These are phyloP conservation scores for Fusarium aywerte DNA, from an alignment of 2,329 filamentous ascomycete species.

Conservation along the genomic window DNA sequence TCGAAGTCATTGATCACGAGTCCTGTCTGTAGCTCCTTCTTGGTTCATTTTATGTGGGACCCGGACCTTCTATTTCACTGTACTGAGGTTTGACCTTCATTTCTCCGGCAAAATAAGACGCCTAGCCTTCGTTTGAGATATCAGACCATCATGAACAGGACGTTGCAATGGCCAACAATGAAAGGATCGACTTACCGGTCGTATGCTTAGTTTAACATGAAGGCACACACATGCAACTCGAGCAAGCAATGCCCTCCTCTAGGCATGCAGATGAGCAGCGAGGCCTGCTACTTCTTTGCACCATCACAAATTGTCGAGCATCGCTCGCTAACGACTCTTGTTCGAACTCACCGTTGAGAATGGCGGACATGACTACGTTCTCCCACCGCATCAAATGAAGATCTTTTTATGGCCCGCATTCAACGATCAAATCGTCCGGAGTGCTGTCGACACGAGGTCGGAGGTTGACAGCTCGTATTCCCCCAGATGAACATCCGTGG, in stretches of 20 bases:
- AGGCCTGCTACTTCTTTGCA: not conserved
- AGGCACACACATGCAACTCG: not conserved
- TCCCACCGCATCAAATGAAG: not conserved
- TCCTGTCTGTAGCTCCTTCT: not conserved
- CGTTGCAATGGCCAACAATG: not conserved
- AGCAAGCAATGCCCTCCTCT: not conserved
- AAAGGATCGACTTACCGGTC: not conserved
- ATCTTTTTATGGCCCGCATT: not conserved
- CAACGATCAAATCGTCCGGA: not conserved
- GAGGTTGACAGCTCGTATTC: conserved; percentile 5
- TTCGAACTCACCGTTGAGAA: not conserved
- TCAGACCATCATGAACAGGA: not conserved
- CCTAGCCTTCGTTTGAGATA: not conserved
- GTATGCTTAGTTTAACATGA: not conserved
- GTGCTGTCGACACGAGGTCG: not conserved
- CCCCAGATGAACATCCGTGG: conserved; percentile 34
- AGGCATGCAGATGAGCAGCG: not conserved
- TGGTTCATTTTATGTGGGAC: too few species aligned
- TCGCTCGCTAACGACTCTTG: not conserved
- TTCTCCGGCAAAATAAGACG: not conserved
- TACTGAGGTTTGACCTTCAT: not conserved
- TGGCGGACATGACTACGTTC: not conserved
- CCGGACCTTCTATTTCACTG: too few species aligned
- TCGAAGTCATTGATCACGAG: not conserved
- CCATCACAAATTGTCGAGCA: not conserved